Evolutionary conservation across 1,139 yeast species (phyloP), one percentile per base, ranked within the genome.

Genomic region (Kodamaea suecica): DNA sequence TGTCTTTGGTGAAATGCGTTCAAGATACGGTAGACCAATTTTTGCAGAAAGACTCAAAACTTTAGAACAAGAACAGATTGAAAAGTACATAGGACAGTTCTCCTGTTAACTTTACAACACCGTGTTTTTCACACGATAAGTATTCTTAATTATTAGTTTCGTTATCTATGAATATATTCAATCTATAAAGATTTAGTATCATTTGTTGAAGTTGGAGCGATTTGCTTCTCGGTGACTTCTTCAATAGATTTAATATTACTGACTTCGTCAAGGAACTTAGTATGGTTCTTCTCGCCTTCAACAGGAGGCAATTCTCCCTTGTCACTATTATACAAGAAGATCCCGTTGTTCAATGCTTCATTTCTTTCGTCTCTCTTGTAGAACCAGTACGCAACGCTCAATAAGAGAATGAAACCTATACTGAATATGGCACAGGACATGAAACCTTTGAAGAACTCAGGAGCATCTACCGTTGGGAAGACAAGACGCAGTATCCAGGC

Each of bases 401-500:
- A 27, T 17, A 40, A 35, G 17, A 36, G 34, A n/a, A 31, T 34
- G n/a, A 44, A 29, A 3, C 47, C 47, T 20, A 47, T 23, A 29
- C 47, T 39, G 40, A 48, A 45, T 12, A 44, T 41, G 1, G 50
- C 50, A 38, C 49, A 38, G 17, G 47, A 37, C 8, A 40, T 38
- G 36, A 42, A 49, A 8, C 53, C 53, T 35, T 43, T 43, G 24
- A 44, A 36, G 44, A 30, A 49, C 3, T 51, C 35, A 1, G 53
- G 53, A 5, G 49, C 47, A 27, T 45, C 53, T 13, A 36, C 39
- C 6, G 53, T 49, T 23, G 47, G 46, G 45, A 50, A 66, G 43
- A 11, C 59, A 25, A 41, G 45, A 12, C 48, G 45, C 8, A 45
- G 31, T 33, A 54, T 48, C 58, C 60, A 55, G 10, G 62, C 61